Evolutionary conservation across 176 grass and related monocot genomes (phyloP), one percentile per base, ranked within the genome.

Genomic region (Cocos nucifera): DNA sequence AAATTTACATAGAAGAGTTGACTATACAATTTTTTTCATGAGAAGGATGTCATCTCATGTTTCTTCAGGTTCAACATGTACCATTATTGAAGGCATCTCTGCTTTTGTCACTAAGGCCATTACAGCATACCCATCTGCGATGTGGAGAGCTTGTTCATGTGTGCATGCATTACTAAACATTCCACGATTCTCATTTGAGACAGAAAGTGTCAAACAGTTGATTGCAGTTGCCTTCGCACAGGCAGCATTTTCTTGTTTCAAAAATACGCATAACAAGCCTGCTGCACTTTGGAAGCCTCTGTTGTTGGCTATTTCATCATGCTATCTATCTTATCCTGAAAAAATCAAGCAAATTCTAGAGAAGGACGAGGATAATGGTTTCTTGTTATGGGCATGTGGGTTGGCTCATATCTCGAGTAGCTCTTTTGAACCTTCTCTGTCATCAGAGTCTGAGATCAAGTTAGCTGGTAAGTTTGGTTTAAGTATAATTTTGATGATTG

Each of bases 291-390:
- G 77, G 82, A 95, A 86, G 65, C 79, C 82, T 35, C 67, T 86
- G 26, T 19, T 95, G 53, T 60, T 95, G 51, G 79, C 57, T 44
- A 81, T 95, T 60, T 86, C 82, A 4, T 95, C 86, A 22, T 89
- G 90, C 51, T 89, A 95, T 77, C 65, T 89, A 51, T 80, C 72
- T 35, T 86, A 83, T 76, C 90, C 90, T 51, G 79, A 95, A 77
- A 54, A 64, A 56, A 78, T 81, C 66, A 77, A 86, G 64, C 74
- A 75, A 79, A 52, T 79, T 50, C 55, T 95, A 50, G 26, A 67
- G 50, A 67, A 78, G 44, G 53, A 73, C 28, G 79, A 83, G 24
- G 23, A 59, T 73, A 78, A 80, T 22, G 82, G 82, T 44, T 83
- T 69, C 76, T 61, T 55, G 32, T 49, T 59, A 52, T 89, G 80